Conservation (phyloP, 371 early-diverging fungal genomes). For the Massospora cicadina region DNA sequence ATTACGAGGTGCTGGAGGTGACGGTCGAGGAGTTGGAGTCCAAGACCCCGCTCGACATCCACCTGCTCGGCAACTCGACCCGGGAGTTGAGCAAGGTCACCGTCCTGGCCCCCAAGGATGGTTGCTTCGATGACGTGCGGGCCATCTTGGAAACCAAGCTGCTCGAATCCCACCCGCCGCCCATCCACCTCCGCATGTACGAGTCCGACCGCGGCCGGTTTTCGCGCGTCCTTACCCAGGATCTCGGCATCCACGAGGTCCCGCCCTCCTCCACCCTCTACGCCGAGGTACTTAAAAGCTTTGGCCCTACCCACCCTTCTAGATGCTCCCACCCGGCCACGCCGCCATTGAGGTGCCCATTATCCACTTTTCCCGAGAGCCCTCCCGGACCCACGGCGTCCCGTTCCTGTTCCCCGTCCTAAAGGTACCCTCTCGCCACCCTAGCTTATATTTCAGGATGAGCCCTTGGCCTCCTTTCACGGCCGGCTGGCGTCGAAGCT, state of each 20-base stretch:
- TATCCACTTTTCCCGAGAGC: slow-evolving; percentile 56
- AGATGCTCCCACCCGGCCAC: slow-evolving; percentile 13
- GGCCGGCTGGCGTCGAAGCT: slow-evolving; percentile 45
- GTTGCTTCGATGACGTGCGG: slow-evolving; percentile 35
- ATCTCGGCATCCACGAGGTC: slow-evolving; percentile 21
- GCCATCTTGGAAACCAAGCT: slow-evolving; percentile 31
- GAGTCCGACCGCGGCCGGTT: slow-evolving; percentile 23
- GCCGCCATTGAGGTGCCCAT: slow-evolving; percentile 33
- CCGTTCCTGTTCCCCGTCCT: slow-evolving; percentile 60
- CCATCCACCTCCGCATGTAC: slow-evolving; percentile 21
- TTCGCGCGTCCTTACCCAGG: slow-evolving; percentile 19
- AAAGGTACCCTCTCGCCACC: slow-evolving; percentile 21
- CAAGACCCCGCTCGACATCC: slow-evolving; percentile 40
- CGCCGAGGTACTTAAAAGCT: slow-evolving; percentile 13
- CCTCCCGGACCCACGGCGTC: slow-evolving; percentile 47
- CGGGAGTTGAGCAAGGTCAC: slow-evolving; percentile 26
- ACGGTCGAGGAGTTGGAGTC: slow-evolving; percentile 61
- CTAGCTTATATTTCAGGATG: slow-evolving; percentile 25
- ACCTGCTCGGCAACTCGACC: slow-evolving; percentile 27
- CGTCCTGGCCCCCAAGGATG: slow-evolving; percentile 32
- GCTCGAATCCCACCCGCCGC: slow-evolving; percentile 18
- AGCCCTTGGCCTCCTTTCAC: slow-evolving; percentile 46
- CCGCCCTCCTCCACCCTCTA: slow-evolving; percentile 16
- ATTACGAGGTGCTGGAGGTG: slow-evolving; percentile 70
- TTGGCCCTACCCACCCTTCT: slow-evolving; percentile 1